These are phyloP conservation scores for Kregervanrija delftensis DNA, from an alignment of 805 yeast genomes.

Conservation along the genomic window DNA sequence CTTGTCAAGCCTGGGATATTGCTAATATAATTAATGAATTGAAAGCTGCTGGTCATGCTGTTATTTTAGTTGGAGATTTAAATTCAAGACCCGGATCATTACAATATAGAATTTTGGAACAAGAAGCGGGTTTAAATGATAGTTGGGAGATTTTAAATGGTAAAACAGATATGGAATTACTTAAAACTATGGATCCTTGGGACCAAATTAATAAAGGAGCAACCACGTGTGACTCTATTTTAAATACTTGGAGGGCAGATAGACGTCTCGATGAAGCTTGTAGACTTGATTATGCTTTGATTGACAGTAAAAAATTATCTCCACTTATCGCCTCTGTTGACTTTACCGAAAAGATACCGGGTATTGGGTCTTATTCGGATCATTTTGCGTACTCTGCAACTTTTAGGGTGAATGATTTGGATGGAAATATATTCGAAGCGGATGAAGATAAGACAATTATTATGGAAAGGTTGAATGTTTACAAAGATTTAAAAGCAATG, in stretches of 20 bases:
- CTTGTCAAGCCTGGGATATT: slow-evolving; percentile 96
- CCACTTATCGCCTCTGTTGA: slow-evolving; percentile 62
- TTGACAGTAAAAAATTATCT: slow-evolving; percentile 47
- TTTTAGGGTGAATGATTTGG: slow-evolving; percentile 18
- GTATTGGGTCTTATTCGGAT: slow-evolving; percentile 77
- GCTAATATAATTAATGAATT: slow-evolving; percentile 57
- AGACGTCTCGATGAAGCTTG: slow-evolving; percentile 64
- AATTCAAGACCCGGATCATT: slow-evolving; percentile 84
- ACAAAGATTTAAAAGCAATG: slow-evolving; percentile 43
- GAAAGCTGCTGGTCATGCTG: slow-evolving; percentile 71
- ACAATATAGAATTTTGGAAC: slow-evolving; percentile 67
- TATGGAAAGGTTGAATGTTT: slow-evolving; percentile 26
- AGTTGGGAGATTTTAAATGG: slow-evolving; percentile 76
- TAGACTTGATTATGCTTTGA: slow-evolving; percentile 82
- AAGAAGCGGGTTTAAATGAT: slow-evolving; percentile 63
- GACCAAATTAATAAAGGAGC: slow-evolving; percentile 72
- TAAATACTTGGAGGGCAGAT: slow-evolving; percentile 78
- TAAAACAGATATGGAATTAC: slow-evolving; percentile 31
- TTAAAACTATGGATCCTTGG: slow-evolving; percentile 42
- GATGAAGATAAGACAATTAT: neutral
- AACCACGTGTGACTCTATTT: slow-evolving; percentile 79
- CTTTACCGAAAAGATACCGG: slow-evolving; percentile 64
- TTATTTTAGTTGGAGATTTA: slow-evolving; percentile 87
- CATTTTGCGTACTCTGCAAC: slow-evolving; percentile 76
- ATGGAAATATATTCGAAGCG: neutral